Evolutionary conservation across 1,139 yeast genomes (phyloP).

Genomic region (Magnusiomyces suaveolens): DNA sequence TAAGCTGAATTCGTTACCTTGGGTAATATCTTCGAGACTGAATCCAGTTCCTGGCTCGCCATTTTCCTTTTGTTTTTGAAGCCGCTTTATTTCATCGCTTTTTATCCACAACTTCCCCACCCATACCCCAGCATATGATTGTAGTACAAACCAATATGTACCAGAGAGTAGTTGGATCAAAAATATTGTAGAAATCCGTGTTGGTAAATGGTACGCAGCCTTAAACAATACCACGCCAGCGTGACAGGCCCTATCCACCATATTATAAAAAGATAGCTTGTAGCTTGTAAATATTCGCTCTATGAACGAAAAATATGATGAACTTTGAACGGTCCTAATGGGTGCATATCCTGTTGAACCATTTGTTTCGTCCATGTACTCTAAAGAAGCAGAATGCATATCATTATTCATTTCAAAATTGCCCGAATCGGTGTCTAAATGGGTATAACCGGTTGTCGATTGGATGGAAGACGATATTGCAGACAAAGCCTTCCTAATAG

Average conservation of each 20-base stretch:
- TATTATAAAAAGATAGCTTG: background rate
- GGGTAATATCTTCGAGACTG: background rate
- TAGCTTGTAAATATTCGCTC: background rate
- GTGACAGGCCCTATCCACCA: constrained; percentile 12
- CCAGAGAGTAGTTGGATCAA: constrained; percentile 32
- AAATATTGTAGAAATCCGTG: constrained; percentile 25
- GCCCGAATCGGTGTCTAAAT: background rate
- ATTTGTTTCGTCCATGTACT: constrained; percentile 7
- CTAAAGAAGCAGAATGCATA: too few species aligned
- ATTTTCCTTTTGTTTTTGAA: background rate
- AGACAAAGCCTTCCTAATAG: background rate
- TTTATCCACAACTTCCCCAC: constrained; percentile 34
- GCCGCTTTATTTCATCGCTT: constrained; percentile 10
- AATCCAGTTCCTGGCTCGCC: background rate
- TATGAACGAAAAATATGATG: background rate
- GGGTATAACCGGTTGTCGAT: background rate
- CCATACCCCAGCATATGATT: constrained; percentile 36
- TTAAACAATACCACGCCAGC: constrained; percentile 17
- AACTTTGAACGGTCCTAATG: background rate
- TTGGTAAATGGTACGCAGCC: constrained; percentile 22
- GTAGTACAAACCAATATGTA: constrained; percentile 34
- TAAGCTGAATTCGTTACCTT: constrained; percentile 4
- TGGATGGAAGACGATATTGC: background rate
- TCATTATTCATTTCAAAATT: constrained; percentile 6
- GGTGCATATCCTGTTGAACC: constrained; percentile 2